Evolutionary conservation across 495 filamentous ascomycete genomes (phyloP).

Genomic region (Podospora anserina): DNA sequence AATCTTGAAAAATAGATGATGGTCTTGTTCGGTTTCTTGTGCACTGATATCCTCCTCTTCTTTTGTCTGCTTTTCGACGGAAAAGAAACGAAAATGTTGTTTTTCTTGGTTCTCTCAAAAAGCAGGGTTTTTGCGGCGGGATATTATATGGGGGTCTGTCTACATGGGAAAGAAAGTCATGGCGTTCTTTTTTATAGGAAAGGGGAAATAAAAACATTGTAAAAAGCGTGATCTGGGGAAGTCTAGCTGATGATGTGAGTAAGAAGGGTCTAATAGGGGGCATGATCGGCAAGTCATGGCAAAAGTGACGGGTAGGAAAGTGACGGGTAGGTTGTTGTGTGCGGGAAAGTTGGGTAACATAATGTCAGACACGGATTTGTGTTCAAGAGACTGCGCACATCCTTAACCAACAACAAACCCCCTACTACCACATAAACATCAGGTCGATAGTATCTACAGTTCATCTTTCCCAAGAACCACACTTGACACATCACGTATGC

Average conservation of each 20-base stretch:
- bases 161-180: not conserved
- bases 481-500: not conserved
- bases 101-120: conserved; percentile 1
- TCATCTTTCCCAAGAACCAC: not conserved
- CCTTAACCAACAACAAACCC: too few species aligned
- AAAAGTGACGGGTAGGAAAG: too few species aligned
- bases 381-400: too few species aligned
- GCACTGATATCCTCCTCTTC: not conserved
- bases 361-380: too few species aligned
- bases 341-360: too few species aligned
- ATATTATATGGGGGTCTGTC: not conserved
- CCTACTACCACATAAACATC: too few species aligned
- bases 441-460: too few species aligned
- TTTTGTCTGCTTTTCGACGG: not conserved
- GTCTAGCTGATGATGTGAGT: not conserved
- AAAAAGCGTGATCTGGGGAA: not conserved
- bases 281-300: too few species aligned
- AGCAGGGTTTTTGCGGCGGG: not conserved
- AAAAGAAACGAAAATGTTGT: not conserved
- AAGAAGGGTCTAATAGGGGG: not conserved
- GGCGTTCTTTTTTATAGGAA: not conserved
- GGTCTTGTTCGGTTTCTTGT: not conserved
- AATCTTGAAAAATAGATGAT: conserved; percentile 13
- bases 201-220: not conserved
- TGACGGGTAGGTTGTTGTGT: too few species aligned